Percentiles rank a stretch among this genome's conserved stretches.
These are phyloP conservation scores for Taiozyma sp. DNA, from an alignment of 1,139 yeast species.

Conservation along the genomic window DNA sequence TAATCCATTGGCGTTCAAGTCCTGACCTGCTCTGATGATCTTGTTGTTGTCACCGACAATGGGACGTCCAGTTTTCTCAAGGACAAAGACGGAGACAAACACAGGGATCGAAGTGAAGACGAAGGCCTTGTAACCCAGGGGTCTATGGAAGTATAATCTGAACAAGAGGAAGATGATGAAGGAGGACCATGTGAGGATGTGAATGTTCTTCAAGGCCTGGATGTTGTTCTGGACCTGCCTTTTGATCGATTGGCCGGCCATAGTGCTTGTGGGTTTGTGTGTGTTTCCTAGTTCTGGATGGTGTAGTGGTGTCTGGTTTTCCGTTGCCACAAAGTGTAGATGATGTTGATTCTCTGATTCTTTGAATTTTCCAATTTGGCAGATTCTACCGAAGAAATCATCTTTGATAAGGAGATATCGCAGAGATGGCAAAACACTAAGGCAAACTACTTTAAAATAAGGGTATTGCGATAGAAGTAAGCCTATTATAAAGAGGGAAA, in stretches of 20 bases:
- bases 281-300: background rate
- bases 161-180: constrained; percentile 37
- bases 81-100: constrained; percentile 43
- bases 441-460: background rate
- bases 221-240: constrained; percentile 60
- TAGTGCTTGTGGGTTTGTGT: constrained; percentile 16
- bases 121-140: constrained; percentile 44
- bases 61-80: constrained; percentile 70
- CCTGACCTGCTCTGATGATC: constrained; percentile 55
- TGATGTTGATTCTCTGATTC: background rate
- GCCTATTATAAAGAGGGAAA: background rate
- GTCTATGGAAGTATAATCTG: constrained; percentile 46
- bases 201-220: constrained; percentile 50
- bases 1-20: constrained; percentile 59
- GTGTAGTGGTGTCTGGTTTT: too few species aligned
- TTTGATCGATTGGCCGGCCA: constrained; percentile 66
- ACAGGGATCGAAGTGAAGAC: constrained; percentile 56
- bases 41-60: constrained; percentile 34
- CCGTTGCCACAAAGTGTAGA: background rate
- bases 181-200: constrained; percentile 39
- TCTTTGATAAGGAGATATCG: background rate
- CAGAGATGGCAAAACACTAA: background rate
- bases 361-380: background rate
- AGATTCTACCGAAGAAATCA: background rate
- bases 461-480: background rate